Conservation (phyloP, 768 basidiomycete species). For the Rhodotorula taiwanensis region DNA sequence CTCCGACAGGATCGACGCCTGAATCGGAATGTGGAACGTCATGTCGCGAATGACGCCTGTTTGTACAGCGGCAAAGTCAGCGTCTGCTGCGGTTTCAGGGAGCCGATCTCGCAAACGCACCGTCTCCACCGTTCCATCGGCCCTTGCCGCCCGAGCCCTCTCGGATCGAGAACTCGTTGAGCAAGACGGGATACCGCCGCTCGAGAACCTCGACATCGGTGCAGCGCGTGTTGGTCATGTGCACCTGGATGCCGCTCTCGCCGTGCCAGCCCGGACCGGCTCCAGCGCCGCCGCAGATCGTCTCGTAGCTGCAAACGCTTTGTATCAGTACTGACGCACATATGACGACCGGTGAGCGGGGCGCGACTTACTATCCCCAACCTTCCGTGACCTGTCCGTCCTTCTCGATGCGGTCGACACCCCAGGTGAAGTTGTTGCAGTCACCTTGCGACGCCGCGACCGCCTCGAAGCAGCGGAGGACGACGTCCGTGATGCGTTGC, state of each 20-base stretch:
- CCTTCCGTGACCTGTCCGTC: not conserved
- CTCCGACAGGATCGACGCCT: slow-evolving; percentile 73
- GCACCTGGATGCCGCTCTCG: slow-evolving; percentile 71
- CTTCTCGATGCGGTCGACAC: slow-evolving; percentile 53
- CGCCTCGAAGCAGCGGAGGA: slow-evolving; percentile 84
- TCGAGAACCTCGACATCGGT: slow-evolving; percentile 92
- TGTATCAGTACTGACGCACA: no score
- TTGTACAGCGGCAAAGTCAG: no score
- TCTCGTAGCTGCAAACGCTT: slow-evolving; percentile 57
- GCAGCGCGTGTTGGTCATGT: slow-evolving; percentile 59
- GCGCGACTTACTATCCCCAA: no score
- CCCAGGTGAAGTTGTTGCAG: slow-evolving; percentile 70
- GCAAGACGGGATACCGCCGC: slow-evolving; percentile 81
- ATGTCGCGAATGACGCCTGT: slow-evolving; percentile 67
- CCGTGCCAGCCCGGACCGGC: slow-evolving; percentile 86
- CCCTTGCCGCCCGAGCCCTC: slow-evolving; percentile 34
- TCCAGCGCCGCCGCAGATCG: slow-evolving; percentile 87
- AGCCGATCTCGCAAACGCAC: not conserved
- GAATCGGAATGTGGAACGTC: slow-evolving; percentile 67
- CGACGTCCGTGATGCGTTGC: slow-evolving; percentile 89
- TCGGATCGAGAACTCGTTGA: slow-evolving; percentile 59
- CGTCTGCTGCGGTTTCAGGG: not conserved
- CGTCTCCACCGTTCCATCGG: slow-evolving; percentile 64
- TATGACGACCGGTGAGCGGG: no score
- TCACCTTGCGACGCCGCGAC: slow-evolving; percentile 89